These are phyloP conservation scores for Tilletia setariae DNA, from an alignment of 1,284 basidiomycete species.

Conservation along the genomic window DNA sequence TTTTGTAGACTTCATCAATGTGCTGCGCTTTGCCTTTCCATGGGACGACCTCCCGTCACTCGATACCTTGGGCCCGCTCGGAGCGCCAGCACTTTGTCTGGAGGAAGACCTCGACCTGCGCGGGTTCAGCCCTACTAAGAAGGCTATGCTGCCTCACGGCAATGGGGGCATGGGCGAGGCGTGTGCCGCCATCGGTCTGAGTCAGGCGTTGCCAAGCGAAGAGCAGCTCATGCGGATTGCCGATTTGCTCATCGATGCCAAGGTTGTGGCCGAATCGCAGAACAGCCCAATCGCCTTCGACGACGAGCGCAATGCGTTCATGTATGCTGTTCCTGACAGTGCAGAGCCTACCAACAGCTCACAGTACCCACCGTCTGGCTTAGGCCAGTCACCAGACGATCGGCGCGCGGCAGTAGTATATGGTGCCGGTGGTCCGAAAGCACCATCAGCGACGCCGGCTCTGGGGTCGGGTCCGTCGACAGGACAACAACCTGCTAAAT, in stretches of 20 bases:
- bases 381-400: neutral
- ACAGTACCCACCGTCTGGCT: neutral
- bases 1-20: slow-evolving; percentile 68
- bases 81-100: slow-evolving; percentile 60
- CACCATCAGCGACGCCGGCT: no score
- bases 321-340: slow-evolving; percentile 18
- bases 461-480: no score
- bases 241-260: slow-evolving; percentile 76
- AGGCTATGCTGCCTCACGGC: slow-evolving; percentile 54
- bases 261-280: slow-evolving; percentile 63
- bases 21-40: slow-evolving; percentile 70
- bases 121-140: slow-evolving; percentile 78
- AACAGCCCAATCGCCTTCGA: slow-evolving; percentile 42
- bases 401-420: no score
- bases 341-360: neutral
- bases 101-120: slow-evolving; percentile 88
- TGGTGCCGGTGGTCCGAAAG: no score
- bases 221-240: slow-evolving; percentile 89
- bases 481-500: no score
- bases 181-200: slow-evolving; percentile 26
- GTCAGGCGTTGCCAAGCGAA: slow-evolving; percentile 81
- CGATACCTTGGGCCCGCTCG: slow-evolving; percentile 56
- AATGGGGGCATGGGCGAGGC: slow-evolving; percentile 37
- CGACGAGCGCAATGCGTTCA: slow-evolving; percentile 37
- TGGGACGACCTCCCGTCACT: slow-evolving; percentile 63